Base-by-base conservation (phyloP, 805 yeast species). In the Brettanomyces bruxellensis region DNA sequence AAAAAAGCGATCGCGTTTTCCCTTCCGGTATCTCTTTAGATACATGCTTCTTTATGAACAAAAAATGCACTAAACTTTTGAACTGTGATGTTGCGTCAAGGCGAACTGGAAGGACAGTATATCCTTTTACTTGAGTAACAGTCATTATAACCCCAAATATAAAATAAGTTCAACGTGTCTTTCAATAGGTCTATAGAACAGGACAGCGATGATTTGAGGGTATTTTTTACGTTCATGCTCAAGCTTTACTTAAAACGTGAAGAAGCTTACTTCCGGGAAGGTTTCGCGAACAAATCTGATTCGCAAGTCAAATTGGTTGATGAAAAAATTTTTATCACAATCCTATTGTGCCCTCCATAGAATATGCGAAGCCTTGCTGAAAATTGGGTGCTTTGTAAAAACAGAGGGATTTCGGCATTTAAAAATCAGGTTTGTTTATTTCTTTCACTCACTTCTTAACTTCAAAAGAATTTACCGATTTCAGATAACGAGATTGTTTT, bases 11-110 rank as follows among this genome's bases (percentile, higher is more conserved):
- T 44, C 85, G 69, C 44, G 75, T 73, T 18, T 60, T 64, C 22
- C 72, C 62, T 34, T 73, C 73, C 3, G 68, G 63, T 34, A 67
- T 69, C 66, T 52, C 41, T 48, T 50, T 64, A 24, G 74, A 66
- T 24, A 66, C 64, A 58, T 86, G 95, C 56, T 81, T 85, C 62
- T 83, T 84, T 54, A 76, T 64, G 56, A 72, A 85, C 52, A 83
- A 64, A 55, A 76, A 82, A 59, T 86, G 95, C 24, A 61, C 57
- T 2, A 66, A 54, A 38, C 55, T 52, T 36, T 51, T 50, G 24
- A 51, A 41, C 13, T 18, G 23, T n/a, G 14, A 12, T 25, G 43
- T 40, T 6, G 54, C 48, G 34, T 74, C 71, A 32, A 78, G 57
- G 38, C 52, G 55, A 14, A 81, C 66, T 1, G 79, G 78, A 22